phyloP scores from a whole-genome alignment of 345 rosid species.

The Linum usitatissimum region DNA sequence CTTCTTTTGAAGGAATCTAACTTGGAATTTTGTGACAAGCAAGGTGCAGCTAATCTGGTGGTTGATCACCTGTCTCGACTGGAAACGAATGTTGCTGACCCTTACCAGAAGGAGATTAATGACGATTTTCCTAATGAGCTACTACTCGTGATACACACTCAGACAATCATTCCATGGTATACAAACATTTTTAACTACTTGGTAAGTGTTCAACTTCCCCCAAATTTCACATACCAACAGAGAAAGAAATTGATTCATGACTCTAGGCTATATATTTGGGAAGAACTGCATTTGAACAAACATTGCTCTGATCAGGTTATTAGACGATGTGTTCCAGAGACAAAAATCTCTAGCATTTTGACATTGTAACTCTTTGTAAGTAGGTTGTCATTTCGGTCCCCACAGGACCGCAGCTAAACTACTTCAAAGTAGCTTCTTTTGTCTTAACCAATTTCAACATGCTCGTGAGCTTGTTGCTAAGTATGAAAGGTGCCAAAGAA shows the following conservation, averaged over 20 bases:
- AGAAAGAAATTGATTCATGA: too few species aligned
- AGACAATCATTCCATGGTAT: too few species aligned
- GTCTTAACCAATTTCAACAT: constrained; percentile 9
- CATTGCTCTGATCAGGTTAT: too few species aligned
- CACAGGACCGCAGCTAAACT: background rate
- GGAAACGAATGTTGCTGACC: background rate
- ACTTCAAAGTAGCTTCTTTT: constrained; percentile 1
- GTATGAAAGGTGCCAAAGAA: constrained; percentile 3
- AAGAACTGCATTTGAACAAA: too few species aligned
- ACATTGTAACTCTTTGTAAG: too few species aligned
- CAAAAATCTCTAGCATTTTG: too few species aligned
- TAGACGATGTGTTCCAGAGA: too few species aligned
- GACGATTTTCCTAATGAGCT: background rate
- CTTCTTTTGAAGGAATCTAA: background rate
- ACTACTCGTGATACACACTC: background rate
- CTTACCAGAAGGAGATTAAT: background rate
- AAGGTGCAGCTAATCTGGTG: background rate
- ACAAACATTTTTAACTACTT: too few species aligned
- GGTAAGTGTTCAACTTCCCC: too few species aligned
- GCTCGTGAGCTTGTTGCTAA: background rate
- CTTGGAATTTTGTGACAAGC: background rate
- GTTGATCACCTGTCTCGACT: background rate
- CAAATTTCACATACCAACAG: too few species aligned
- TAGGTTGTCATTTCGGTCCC: background rate
- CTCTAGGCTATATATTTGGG: too few species aligned